Evolutionary conservation across 306 rosid genomes (phyloP), one percentile per base, ranked within the genome.

Genomic region (Quercus aquifolioides): DNA sequence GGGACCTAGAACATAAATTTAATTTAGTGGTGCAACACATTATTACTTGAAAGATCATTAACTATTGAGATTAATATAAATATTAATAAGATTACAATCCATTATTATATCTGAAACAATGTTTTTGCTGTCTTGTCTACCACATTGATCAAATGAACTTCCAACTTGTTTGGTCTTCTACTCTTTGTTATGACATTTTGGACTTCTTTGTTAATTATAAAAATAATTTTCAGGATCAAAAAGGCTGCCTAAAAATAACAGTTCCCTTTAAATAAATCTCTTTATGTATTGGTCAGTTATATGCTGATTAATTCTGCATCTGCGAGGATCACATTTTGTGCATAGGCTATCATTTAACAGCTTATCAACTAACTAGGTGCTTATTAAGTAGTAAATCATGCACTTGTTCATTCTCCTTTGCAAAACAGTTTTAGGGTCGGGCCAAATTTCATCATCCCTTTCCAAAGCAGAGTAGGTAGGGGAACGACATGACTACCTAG

Each of bases 151-250:
- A 28, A 35, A 52, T 30, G 51, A 43, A 43, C 51, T 72, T 74
- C 67, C 46, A 71, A 35, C 56, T 46, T 79, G 26, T 19, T 64
- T 49, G 3, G 58, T 23, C 59, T 63, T 7, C 13, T 59, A 12
- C 67, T 43, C 12, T 10, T 43, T 7, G 3, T 7, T 43, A 43
- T 43, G 51, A 43, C 38, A 33, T 33, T 33, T 33, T 33, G 38
- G 38, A 33, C 38, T 33, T 5, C 38, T 33, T 33, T 5, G 5
- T 33, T 71, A 55, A 55, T 68, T 41, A 56, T 70, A 46, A 57
- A 58, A 52, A 74, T 69, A 43, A 35, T 72, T 91, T 76, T 65
- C 84, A 94, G 98, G 97, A 91, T 63, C 98, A 94, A 90, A 92
- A 76, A 78, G 82, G 57, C 68, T 93, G 98, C 78, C 79, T 87